phyloP scores from a whole-genome alignment of 2,329 filamentous ascomycete genomes.

The Calonectria multiphialidica region DNA sequence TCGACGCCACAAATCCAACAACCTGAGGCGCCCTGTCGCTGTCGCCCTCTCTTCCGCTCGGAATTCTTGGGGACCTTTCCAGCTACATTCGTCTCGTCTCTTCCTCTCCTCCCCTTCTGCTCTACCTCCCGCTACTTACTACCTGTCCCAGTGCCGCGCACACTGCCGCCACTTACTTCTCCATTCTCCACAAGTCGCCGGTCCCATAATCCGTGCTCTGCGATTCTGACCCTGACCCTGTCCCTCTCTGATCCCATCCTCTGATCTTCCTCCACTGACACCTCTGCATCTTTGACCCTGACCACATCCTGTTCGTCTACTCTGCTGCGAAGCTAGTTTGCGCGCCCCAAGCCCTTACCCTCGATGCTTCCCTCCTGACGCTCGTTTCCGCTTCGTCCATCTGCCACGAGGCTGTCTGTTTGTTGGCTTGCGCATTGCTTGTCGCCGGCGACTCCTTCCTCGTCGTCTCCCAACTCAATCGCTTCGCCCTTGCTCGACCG shows the following conservation, averaged over 20 bases:
- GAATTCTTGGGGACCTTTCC: slow-evolving; percentile 18
- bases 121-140: background rate
- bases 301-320: slow-evolving; percentile 19
- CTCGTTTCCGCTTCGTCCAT: slow-evolving; percentile 34
- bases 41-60: slow-evolving; percentile 21
- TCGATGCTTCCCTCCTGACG: slow-evolving; percentile 43
- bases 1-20: slow-evolving; percentile 44
- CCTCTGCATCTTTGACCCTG: background rate
- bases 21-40: slow-evolving; percentile 25
- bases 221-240: slow-evolving; percentile 13
- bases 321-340: slow-evolving; percentile 29
- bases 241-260: slow-evolving; percentile 10
- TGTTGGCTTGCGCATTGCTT: slow-evolving; percentile 31
- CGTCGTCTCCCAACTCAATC: slow-evolving; percentile 17
- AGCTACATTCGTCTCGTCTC: slow-evolving; percentile 11
- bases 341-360: slow-evolving; percentile 14
- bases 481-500: slow-evolving; percentile 19
- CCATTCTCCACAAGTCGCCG: slow-evolving; percentile 19
- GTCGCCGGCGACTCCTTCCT: slow-evolving; percentile 26
- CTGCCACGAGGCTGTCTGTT: slow-evolving; percentile 11
- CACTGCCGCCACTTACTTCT: slow-evolving; percentile 3
- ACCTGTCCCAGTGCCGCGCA: background rate
- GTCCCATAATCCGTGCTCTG: slow-evolving; percentile 23
- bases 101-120: slow-evolving; percentile 1
- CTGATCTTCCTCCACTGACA: slow-evolving; percentile 7